Conservation (phyloP, 306 rosid genomes). For the Elaeagnus macrophylla region DNA sequence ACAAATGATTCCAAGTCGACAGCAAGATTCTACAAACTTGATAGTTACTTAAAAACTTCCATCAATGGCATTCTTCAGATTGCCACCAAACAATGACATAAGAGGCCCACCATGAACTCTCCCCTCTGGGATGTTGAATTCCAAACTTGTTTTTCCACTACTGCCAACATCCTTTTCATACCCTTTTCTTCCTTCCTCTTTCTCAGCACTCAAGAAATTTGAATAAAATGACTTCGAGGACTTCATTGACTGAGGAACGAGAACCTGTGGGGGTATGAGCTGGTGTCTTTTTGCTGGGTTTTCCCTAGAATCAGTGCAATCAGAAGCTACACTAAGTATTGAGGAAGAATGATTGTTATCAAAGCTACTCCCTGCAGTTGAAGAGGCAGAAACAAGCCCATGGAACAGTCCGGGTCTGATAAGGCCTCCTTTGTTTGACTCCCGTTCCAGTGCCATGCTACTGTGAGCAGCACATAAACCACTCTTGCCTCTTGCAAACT, state of each 20-base stretch:
- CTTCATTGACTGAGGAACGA: constrained; percentile 63
- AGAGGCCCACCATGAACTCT: constrained; percentile 89
- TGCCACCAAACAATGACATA: constrained; percentile 69
- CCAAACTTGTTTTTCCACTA: constrained; percentile 25
- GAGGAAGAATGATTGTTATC: constrained; percentile 62
- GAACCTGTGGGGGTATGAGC: constrained; percentile 68
- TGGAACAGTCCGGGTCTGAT: constrained; percentile 81
- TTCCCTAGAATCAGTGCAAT: constrained; percentile 50
- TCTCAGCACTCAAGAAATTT: constrained; percentile 32
- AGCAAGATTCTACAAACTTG: too few species aligned
- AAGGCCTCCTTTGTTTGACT: constrained; percentile 41
- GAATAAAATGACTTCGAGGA: constrained; percentile 18
- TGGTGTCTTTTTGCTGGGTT: constrained; percentile 35
- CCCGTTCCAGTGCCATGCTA: constrained; percentile 57
- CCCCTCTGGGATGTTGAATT: constrained; percentile 64
- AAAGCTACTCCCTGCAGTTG: constrained; percentile 50
- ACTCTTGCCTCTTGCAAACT: constrained; percentile 89
- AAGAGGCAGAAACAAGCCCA: constrained; percentile 60
- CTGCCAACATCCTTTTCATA: constrained; percentile 15
- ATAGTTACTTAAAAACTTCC: constrained; percentile 2
- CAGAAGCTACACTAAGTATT: constrained; percentile 52
- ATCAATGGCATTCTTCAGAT: constrained; percentile 56
- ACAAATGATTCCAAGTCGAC: too few species aligned
- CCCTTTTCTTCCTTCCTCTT: constrained; percentile 31
- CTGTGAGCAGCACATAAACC: constrained; percentile 96